These are phyloP conservation scores for Dimocarpus longan DNA, from an alignment of 345 rosid species.

Conservation along the genomic window DNA sequence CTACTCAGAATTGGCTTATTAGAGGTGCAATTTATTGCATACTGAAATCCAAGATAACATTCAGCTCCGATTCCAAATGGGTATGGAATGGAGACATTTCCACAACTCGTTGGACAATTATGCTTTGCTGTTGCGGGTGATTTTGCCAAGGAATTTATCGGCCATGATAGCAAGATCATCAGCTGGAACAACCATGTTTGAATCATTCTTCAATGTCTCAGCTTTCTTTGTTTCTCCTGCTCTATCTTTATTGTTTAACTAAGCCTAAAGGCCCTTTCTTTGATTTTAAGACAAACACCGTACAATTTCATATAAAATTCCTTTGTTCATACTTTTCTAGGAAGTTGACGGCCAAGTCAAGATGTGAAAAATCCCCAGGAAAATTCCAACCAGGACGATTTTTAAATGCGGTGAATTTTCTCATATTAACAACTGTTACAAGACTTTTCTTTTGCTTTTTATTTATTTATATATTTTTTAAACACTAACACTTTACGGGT, in stretches of 20 bases:
- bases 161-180: constrained; percentile 1
- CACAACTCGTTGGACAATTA: background rate
- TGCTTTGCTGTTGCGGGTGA: background rate
- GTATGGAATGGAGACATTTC: background rate
- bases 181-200: background rate
- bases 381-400: too few species aligned
- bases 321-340: too few species aligned
- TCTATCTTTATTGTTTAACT: background rate
- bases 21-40: background rate
- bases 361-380: too few species aligned
- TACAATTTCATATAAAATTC: too few species aligned
- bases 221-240: background rate
- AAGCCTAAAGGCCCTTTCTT: too few species aligned
- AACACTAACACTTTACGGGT: too few species aligned
- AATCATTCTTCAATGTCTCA: background rate
- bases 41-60: background rate
- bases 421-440: too few species aligned
- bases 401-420: too few species aligned
- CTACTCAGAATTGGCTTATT: background rate
- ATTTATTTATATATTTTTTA: too few species aligned
- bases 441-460: too few species aligned
- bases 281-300: too few species aligned
- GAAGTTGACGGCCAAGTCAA: too few species aligned
- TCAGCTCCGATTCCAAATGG: background rate
- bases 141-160: background rate